These are phyloP conservation scores for Sporothrix pallida DNA, from an alignment of 2,329 filamentous ascomycete species.

Conservation along the genomic window DNA sequence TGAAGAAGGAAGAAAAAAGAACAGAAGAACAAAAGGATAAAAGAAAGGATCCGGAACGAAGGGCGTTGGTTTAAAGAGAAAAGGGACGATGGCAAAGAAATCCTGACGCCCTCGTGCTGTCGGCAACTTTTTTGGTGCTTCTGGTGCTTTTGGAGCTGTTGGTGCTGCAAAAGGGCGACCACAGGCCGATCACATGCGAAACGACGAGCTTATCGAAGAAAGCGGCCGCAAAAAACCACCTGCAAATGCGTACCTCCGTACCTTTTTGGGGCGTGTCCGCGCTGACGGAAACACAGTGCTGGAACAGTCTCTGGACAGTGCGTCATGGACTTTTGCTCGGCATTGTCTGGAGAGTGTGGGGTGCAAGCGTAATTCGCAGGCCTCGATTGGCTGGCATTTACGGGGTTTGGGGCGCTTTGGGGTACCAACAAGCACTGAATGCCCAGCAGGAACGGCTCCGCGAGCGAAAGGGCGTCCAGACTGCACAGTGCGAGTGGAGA, in stretches of 20 bases:
- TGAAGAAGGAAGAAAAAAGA: constrained; percentile 23
- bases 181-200: constrained; percentile 31
- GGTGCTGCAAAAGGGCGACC: neutral
- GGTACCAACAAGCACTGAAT: neutral
- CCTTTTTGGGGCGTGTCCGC: neutral
- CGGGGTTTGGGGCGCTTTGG: constrained; percentile 4
- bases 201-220: constrained; percentile 1
- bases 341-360: constrained; percentile 24
- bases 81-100: constrained; percentile 7
- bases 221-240: too few species aligned
- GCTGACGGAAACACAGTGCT: constrained; percentile 26
- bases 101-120: constrained; percentile 17
- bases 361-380: constrained; percentile 32
- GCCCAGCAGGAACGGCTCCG: neutral
- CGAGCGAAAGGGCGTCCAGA: neutral
- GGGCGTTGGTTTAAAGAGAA: constrained; percentile 7
- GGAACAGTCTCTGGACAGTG: neutral
- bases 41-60: neutral
- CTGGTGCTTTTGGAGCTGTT: too few species aligned
- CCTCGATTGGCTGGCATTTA: constrained; percentile 27
- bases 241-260: neutral
- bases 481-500: constrained; percentile 17
- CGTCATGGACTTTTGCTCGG: neutral
- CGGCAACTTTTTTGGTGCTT: constrained; percentile 25
- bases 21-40: neutral